Percentiles rank a stretch among this genome's conserved stretches.
These are phyloP conservation scores for Globisporangium viniferum DNA, from an alignment of 352 stramenopile genomes.

Conservation along the genomic window DNA sequence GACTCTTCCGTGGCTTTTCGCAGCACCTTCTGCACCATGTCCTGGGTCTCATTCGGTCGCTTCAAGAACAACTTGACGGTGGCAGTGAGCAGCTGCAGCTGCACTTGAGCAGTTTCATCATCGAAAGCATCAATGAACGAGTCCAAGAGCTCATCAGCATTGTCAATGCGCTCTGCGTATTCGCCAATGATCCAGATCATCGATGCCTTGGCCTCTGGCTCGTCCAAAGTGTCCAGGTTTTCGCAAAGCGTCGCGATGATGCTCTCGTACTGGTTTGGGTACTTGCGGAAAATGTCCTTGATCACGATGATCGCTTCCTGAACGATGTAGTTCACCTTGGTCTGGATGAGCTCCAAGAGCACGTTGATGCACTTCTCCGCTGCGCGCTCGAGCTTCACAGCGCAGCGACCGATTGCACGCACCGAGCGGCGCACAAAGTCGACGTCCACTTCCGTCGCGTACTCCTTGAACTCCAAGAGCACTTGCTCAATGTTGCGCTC, in stretches of 20 bases:
- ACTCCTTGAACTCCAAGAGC: conserved; percentile 99
- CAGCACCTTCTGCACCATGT: conserved; percentile 98
- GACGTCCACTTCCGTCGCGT: conserved; percentile 98
- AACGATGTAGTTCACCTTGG: conserved; percentile 99
- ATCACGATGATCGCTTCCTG: conserved; percentile 99
- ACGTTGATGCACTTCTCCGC: conserved; percentile 99
- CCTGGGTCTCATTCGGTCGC: conserved; percentile 88
- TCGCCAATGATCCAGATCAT: conserved; percentile 99
- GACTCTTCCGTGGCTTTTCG: conserved; percentile 97
- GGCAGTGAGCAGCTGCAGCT: conserved; percentile 97
- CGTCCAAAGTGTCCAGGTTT: conserved; percentile 99
- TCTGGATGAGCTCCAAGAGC: conserved; percentile 98
- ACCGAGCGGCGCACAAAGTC: conserved; percentile 98
- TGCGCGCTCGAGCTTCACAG: conserved; percentile 97
- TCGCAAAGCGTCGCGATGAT: conserved; percentile 99
- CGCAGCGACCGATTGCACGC: conserved; percentile 96
- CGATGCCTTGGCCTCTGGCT: conserved; percentile 97
- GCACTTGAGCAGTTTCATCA: conserved; percentile 95
- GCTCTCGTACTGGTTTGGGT: conserved; percentile 99
- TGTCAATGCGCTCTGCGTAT: conserved; percentile 99
- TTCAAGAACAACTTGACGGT: conserved; percentile 99
- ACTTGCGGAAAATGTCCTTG: conserved; percentile 99
- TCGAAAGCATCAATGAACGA: conserved; percentile 99
- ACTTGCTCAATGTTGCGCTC: conserved; percentile 99
- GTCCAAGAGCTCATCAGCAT: conserved; percentile 98